A percentile compares a stretch with the other conserved stretches of the same genome.
Conservation (phyloP, 129 eudicot genomes). For the Lactuca sativa region DNA sequence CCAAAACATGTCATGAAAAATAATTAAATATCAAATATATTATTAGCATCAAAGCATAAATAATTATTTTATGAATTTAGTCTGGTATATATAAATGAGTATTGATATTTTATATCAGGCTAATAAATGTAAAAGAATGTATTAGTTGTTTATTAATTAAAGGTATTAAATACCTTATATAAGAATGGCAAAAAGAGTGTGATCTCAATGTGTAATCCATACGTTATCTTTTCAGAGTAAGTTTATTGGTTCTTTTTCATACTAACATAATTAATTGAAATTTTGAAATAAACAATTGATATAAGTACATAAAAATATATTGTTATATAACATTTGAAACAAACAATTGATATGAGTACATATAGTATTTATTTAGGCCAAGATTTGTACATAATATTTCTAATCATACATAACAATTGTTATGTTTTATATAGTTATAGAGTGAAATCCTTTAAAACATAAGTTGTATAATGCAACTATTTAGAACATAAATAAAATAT, state of each 20-base stretch:
- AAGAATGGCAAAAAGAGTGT: constrained; percentile 8
- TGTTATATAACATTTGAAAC: neutral
- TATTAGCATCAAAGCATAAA: no score
- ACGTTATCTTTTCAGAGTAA: neutral
- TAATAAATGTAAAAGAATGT: constrained; percentile 16
- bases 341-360: neutral
- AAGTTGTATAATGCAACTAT: no score
- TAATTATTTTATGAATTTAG: neutral
- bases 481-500: no score
- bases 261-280: neutral
- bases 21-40: no score
- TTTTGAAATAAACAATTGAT: neutral
- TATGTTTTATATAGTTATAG: no score
- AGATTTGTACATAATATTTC: no score
- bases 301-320: neutral
- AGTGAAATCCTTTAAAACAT: no score
- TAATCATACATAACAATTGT: no score
- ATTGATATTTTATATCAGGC: constrained; percentile 3
- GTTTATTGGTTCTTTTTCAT: neutral
- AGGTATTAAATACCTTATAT: constrained; percentile 20
- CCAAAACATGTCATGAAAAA: neutral
- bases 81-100: neutral
- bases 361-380: no score
- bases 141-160: constrained; percentile 3
- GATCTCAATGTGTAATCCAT: constrained; percentile 1